A percentile compares a stretch with the other conserved stretches of the same genome.
Conservation (phyloP, 2,329 filamentous ascomycete genomes). For the Tolypocladium amazonense region DNA sequence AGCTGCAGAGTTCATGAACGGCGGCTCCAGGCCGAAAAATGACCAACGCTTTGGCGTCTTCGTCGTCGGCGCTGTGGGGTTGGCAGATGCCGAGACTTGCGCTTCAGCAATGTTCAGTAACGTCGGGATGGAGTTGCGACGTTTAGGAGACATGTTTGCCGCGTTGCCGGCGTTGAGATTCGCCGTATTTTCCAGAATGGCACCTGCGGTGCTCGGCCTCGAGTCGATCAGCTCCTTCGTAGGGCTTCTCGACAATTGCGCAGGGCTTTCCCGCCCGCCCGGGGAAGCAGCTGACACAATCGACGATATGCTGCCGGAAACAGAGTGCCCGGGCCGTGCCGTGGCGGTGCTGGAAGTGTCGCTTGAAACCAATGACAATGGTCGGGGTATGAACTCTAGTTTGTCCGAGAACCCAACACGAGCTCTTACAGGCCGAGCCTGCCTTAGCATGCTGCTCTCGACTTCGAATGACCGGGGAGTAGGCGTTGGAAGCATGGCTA, state of each 20-base stretch:
- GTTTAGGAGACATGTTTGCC: constrained; percentile 26
- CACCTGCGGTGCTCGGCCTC: constrained; percentile 60
- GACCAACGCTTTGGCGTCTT: constrained; percentile 49
- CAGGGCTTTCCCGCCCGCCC: constrained; percentile 27
- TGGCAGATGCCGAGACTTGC: constrained; percentile 21
- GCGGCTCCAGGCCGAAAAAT: constrained; percentile 48
- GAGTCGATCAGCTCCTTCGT: constrained; percentile 34
- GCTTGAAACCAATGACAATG: constrained; percentile 73
- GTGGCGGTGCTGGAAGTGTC: constrained; percentile 73
- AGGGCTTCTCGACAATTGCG: constrained; percentile 25
- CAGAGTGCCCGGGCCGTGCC: constrained; percentile 57
- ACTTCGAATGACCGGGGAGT: constrained; percentile 3
- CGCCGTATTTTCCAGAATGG: constrained; percentile 46
- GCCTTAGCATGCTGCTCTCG: constrained; percentile 9
- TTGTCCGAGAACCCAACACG: constrained; percentile 78
- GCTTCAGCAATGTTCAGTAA: constrained; percentile 31
- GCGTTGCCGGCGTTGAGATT: constrained; percentile 8
- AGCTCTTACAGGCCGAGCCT: constrained; percentile 35
- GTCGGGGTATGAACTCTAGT: constrained; percentile 72
- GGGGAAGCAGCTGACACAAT: constrained; percentile 50
- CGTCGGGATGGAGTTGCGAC: constrained; percentile 50
- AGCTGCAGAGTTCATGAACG: constrained; percentile 32
- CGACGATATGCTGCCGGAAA: constrained; percentile 72
- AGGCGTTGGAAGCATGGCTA: background rate
- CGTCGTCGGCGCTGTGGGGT: constrained; percentile 34